phyloP scores from a whole-genome alignment of 164 flowering plant species.

The Magnolia officinalis region DNA sequence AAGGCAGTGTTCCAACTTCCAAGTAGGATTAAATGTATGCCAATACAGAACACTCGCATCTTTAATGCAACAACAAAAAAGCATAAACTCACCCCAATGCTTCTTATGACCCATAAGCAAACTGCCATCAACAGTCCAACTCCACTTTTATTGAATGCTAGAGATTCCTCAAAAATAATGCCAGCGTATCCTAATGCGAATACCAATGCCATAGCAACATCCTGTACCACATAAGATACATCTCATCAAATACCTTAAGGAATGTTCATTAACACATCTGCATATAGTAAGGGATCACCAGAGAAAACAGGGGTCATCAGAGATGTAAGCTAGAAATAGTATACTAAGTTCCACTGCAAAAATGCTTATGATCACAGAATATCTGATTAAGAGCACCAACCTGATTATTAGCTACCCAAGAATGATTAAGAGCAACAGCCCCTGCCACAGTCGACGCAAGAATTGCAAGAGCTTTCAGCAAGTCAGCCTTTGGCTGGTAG shows the following conservation, averaged over 20 bases:
- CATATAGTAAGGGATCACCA: background rate
- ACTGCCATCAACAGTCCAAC: constrained; percentile 97
- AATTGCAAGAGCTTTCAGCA: constrained; percentile 78
- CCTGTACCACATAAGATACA: constrained; percentile 44
- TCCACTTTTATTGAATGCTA: constrained; percentile 98
- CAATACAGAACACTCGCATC: background rate
- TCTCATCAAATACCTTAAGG: constrained; percentile 15
- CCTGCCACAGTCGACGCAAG: constrained; percentile 73
- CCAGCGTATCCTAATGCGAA: constrained; percentile 93
- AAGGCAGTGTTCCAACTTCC: background rate
- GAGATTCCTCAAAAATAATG: constrained; percentile 92
- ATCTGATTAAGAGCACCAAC: constrained; percentile 21
- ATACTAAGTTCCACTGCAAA: background rate
- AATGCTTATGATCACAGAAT: background rate
- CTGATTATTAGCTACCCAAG: constrained; percentile 99
- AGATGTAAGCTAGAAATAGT: background rate
- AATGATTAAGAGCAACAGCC: constrained; percentile 80
- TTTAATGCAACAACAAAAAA: background rate
- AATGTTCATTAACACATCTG: background rate
- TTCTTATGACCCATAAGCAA: constrained; percentile 84
- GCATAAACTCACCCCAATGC: constrained; percentile 71
- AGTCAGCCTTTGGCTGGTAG: constrained; percentile 89
- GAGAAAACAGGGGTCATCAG: background rate
- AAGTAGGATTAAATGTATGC: too few species aligned
- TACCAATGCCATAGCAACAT: constrained; percentile 86